Evolutionary conservation across 2,329 filamentous ascomycete genomes (phyloP).

Genomic region (Allantophomopsis lycopodina): DNA sequence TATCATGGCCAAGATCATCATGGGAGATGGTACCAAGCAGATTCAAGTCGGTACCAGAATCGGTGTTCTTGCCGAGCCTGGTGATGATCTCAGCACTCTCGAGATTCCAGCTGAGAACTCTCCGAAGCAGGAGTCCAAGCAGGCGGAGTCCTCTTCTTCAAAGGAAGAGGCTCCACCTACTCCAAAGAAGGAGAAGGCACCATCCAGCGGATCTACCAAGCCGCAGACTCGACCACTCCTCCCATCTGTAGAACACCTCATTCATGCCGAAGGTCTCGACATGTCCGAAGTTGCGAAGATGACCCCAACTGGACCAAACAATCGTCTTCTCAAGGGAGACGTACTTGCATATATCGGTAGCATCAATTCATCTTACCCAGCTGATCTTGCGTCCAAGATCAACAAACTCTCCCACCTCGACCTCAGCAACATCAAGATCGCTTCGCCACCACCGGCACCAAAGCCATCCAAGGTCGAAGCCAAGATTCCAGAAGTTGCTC

Average conservation of each 20-base stretch:
- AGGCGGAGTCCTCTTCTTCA: slow-evolving; percentile 10
- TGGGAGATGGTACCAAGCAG: slow-evolving; percentile 59
- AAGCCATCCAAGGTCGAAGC: slow-evolving; percentile 22
- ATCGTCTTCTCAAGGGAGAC: slow-evolving; percentile 87
- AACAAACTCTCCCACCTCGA: slow-evolving; percentile 73
- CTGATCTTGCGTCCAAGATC: slow-evolving; percentile 56
- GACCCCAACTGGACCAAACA: slow-evolving; percentile 73
- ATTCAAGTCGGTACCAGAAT: slow-evolving; percentile 71
- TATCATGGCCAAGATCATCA: slow-evolving; percentile 69
- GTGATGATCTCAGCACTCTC: slow-evolving; percentile 63
- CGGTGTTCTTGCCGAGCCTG: slow-evolving; percentile 68
- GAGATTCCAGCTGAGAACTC: slow-evolving; percentile 55
- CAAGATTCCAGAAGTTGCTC: slow-evolving; percentile 25
- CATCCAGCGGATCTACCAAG: slow-evolving; percentile 21
- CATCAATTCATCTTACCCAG: slow-evolving; percentile 60
- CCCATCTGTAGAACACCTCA: slow-evolving; percentile 72
- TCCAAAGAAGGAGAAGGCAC: slow-evolving; percentile 3
- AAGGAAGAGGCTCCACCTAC: slow-evolving; percentile 6
- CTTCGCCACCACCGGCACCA: slow-evolving; percentile 25
- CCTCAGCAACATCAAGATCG: slow-evolving; percentile 87
- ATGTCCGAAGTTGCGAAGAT: slow-evolving; percentile 69
- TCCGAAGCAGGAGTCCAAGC: slow-evolving; percentile 14
- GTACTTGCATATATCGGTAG: slow-evolving; percentile 79
- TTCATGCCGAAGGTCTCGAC: slow-evolving; percentile 66
- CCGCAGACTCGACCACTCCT: slow-evolving; percentile 61